Base-by-base conservation (phyloP, 352 stramenopile genomes). In the Globisporangium perplexum region DNA sequence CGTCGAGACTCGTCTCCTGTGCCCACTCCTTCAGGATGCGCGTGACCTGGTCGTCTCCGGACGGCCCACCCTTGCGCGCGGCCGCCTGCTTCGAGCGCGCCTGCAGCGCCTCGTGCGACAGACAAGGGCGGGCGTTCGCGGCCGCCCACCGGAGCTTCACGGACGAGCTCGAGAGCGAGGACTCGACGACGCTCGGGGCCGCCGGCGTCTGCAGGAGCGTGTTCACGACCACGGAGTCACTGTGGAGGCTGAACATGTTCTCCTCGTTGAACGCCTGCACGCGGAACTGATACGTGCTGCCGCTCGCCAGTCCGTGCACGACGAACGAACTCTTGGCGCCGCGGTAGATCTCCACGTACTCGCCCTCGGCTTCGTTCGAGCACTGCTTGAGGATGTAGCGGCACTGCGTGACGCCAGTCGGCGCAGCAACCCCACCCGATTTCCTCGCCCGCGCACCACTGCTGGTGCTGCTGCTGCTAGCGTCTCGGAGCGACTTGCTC, bases 311-410 rank as follows among this genome's bases (percentile, higher is more conserved):
- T 1, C 84, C 84, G 36, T 92, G 79, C 0, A 96, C 72, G 6
- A 86, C 78, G 39, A 90, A 92, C 7, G 68, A 65, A 20, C 74
- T 60, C 47, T 87, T 74, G 11, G 72, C 61, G 44, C 84, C 86
- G 20, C 78, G 69, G 55, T 95, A 93, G 46, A 96, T 87, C 62
- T 96, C 81, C 17, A 94, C 74, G 45, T 94, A 97, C 53, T 90
- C 74, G 24, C 85, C 83, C 23, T 71, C 63, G 23, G 72, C 71
- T 56, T 96, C 84, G 50, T 90, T 80, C 11, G 74, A 71, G 60
- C 84, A 95, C 54, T 95, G 84, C 55, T 96, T 94, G 30, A 96
- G 69, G 46, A 97, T 75, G 59, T 90, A 96, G 30, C 72, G 80
- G 61, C 71, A 85, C 20, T 48, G 24, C 35, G 59, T 49, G 50